Conservation (phyloP, 139 green algal genomes). For the Chlamydomonas incerta region DNA sequence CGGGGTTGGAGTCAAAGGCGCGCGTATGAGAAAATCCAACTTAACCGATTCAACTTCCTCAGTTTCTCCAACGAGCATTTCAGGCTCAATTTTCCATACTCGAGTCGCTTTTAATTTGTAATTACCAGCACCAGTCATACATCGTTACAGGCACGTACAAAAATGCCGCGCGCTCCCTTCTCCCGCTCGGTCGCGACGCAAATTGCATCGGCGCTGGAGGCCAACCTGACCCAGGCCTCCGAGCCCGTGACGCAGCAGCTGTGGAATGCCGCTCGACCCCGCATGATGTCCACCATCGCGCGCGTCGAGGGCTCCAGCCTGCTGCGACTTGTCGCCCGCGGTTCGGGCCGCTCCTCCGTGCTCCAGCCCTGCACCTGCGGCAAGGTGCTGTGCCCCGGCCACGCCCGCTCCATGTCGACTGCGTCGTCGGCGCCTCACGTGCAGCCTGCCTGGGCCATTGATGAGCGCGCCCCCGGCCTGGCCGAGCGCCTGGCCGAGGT, state of each 20-base stretch:
- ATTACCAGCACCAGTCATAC: no score
- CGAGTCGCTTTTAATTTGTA: no score
- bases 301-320: slow-evolving; percentile 13
- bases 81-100: no score
- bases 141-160: no score
- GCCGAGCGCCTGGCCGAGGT: slow-evolving; percentile 40
- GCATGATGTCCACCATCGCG: slow-evolving; percentile 9
- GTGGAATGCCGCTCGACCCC: not conserved
- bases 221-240: no score
- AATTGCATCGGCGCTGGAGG: not conserved
- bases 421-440: not conserved
- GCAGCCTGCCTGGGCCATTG: slow-evolving; percentile 2
- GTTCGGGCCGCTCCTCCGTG: not conserved
- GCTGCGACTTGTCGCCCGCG: not conserved
- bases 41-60: no score
- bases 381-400: slow-evolving; percentile 45
- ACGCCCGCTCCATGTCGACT: no score
- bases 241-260: not conserved
- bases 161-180: slow-evolving; percentile 13
- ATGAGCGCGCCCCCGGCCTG: slow-evolving; percentile 15
- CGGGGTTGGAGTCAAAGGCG: no score
- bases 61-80: no score
- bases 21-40: no score
- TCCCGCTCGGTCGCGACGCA: not conserved
- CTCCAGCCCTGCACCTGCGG: slow-evolving; percentile 46